These are phyloP conservation scores for Lodderomyces jiufengensis DNA, from an alignment of 1,139 yeast genomes.

Conservation along the genomic window DNA sequence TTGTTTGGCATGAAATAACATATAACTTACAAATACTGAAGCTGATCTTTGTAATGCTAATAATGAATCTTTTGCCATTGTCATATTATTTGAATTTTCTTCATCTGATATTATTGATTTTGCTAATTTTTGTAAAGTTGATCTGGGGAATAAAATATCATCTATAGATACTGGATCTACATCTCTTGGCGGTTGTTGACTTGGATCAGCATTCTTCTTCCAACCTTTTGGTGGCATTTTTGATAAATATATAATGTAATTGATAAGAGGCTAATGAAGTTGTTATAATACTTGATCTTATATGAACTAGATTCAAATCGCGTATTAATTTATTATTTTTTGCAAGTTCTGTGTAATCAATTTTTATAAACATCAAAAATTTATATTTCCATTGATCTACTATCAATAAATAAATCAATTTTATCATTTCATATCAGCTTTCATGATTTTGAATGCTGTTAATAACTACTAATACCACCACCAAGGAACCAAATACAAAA, in stretches of 20 bases:
- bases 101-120: constrained; percentile 37
- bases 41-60: constrained; percentile 68
- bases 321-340: too few species aligned
- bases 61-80: constrained; percentile 61
- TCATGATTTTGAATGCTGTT: constrained; percentile 1
- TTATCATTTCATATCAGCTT: too few species aligned
- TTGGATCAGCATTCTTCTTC: constrained; percentile 73
- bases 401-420: too few species aligned
- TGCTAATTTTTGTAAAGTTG: constrained; percentile 59
- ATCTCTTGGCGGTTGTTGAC: constrained; percentile 52
- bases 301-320: too few species aligned
- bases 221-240: constrained; percentile 79
- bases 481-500: constrained; percentile 3
- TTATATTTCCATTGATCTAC: too few species aligned
- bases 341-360: too few species aligned
- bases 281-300: too few species aligned
- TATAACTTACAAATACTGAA: constrained; percentile 67
- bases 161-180: constrained; percentile 62
- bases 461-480: constrained; percentile 2
- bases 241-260: constrained; percentile 3
- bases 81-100: constrained; percentile 30
- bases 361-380: too few species aligned
- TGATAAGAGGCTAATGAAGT: too few species aligned
- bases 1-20: constrained; percentile 60
- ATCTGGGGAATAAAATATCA: constrained; percentile 63